Conservation (phyloP, 1,284 basidiomycete genomes). For the Singerocomus rubriflavus region DNA sequence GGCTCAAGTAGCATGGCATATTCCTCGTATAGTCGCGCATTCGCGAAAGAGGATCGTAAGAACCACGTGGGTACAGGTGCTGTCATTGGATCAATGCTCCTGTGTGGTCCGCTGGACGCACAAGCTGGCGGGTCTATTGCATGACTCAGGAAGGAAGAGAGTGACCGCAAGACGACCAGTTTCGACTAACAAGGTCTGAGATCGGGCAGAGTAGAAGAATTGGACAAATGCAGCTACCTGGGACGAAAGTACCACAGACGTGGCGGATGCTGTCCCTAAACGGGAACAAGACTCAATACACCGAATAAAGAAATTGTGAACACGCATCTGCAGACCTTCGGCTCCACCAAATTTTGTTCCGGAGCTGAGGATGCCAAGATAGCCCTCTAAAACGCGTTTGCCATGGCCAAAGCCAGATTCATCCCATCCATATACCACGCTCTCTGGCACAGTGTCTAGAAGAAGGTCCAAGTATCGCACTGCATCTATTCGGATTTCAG, state of each 20-base stretch:
- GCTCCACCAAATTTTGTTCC: slow-evolving; percentile 58
- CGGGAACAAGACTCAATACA: slow-evolving; percentile 11
- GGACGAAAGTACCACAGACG: slow-evolving; percentile 61
- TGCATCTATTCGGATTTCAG: slow-evolving; percentile 90
- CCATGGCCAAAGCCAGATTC: slow-evolving; percentile 49
- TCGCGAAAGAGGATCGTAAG: slow-evolving; percentile 49
- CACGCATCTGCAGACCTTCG: slow-evolving; percentile 41
- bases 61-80: slow-evolving; percentile 47
- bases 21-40: slow-evolving; percentile 42
- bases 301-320: neutral
- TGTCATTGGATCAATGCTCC: slow-evolving; percentile 11
- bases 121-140: slow-evolving; percentile 34
- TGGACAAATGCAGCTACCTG: slow-evolving; percentile 42
- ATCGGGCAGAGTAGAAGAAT: slow-evolving; percentile 3
- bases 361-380: slow-evolving; percentile 68
- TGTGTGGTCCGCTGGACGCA: slow-evolving; percentile 8
- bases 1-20: slow-evolving; percentile 44
- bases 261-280: slow-evolving; percentile 51
- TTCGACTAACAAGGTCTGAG: slow-evolving; percentile 49
- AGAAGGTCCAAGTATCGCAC: slow-evolving; percentile 80
- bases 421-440: slow-evolving; percentile 71
- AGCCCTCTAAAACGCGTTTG: slow-evolving; percentile 67
- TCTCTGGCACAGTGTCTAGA: slow-evolving; percentile 67
- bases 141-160: slow-evolving; percentile 54
- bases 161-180: slow-evolving; percentile 55